Evolutionary conservation across 2,329 filamentous ascomycete genomes (phyloP).

Genomic region (Fusarium equiseti): DNA sequence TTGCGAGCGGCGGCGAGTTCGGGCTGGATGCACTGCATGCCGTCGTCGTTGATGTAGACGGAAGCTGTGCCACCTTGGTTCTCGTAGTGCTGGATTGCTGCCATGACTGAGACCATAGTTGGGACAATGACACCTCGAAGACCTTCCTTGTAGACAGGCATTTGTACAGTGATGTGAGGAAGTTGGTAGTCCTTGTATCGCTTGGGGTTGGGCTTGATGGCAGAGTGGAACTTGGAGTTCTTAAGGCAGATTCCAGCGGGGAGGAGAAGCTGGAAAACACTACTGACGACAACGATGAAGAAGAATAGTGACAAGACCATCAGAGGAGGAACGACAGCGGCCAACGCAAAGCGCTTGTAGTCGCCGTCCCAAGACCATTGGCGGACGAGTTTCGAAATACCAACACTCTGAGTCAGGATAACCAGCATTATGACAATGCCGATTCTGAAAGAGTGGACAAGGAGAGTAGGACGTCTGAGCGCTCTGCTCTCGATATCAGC

Average conservation of each 20-base stretch:
- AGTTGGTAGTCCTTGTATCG: constrained; percentile 52
- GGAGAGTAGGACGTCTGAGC: constrained; percentile 38
- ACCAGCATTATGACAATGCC: constrained; percentile 47
- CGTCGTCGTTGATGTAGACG: constrained; percentile 77
- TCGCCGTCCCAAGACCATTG: constrained; percentile 44
- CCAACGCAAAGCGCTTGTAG: constrained; percentile 34
- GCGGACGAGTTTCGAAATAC: constrained; percentile 39
- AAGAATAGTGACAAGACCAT: constrained; percentile 43
- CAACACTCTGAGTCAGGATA: constrained; percentile 44
- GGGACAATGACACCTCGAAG: constrained; percentile 61
- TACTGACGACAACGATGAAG: constrained; percentile 46
- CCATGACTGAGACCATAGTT: constrained; percentile 67
- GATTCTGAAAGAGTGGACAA: constrained; percentile 43
- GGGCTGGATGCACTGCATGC: constrained; percentile 70
- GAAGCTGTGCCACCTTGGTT: constrained; percentile 74
- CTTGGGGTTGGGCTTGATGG: constrained; percentile 46
- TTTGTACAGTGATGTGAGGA: constrained; percentile 60
- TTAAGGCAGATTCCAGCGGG: constrained; percentile 44
- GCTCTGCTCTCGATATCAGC: constrained; percentile 40
- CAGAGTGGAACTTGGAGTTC: constrained; percentile 47
- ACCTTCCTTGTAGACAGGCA: constrained; percentile 59
- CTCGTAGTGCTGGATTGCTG: constrained; percentile 70
- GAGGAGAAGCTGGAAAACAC: constrained; percentile 42
- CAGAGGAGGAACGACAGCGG: constrained; percentile 37
- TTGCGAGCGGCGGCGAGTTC: constrained; percentile 62